Evolutionary conservation across 2,329 filamentous ascomycete genomes (phyloP), one percentile per base, ranked within the genome.

Genomic region (Ampelomyces quisqualis): DNA sequence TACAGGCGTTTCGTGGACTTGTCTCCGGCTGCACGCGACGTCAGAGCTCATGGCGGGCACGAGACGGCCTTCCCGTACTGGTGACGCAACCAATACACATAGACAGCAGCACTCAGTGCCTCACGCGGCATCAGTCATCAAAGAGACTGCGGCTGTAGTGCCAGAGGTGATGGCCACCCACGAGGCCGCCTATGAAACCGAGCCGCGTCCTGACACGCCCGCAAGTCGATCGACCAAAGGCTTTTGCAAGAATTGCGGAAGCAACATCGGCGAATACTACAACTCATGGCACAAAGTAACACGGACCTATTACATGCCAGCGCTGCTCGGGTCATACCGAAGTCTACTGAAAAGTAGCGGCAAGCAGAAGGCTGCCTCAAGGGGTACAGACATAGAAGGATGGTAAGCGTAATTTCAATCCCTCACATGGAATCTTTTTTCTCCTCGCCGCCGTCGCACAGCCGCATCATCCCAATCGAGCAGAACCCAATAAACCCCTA

Each of bases 261-360:
- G 36, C 34, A 36, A 40, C 6, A 41, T 68, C 36, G 68, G 64
- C 39, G 55, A 67, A 13, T 70, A 67, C 46, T 68, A 59, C 49
- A 70, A 70, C 43, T 56, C 55, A 39, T 71, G 64, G 64, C 46
- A 55, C 47, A 56, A 55, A 38, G 45, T 67, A 40, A 68, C 67
- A 18, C 45, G 54, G 22, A 57, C 54, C 34, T 69, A 68, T 45
- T 68, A 62, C 42, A 51, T 65, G 20, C 67, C 68, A 22, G 49
- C 63, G 3, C 41, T 65, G 36, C 51, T 60, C 27, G 64, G 55
- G 35, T 65, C 65, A 32, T 68, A 67, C 55, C 58, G 46, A 29
- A 56, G 50, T 33, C 53, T 57, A 22, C 50, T 69, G 34, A 49
- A 38, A 28, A 36, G 35, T 37, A 42, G 49, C 35, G 62, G 54